Evolutionary conservation across 305 asterid genomes (phyloP).

Genomic region (Fraxinus dipetala): DNA sequence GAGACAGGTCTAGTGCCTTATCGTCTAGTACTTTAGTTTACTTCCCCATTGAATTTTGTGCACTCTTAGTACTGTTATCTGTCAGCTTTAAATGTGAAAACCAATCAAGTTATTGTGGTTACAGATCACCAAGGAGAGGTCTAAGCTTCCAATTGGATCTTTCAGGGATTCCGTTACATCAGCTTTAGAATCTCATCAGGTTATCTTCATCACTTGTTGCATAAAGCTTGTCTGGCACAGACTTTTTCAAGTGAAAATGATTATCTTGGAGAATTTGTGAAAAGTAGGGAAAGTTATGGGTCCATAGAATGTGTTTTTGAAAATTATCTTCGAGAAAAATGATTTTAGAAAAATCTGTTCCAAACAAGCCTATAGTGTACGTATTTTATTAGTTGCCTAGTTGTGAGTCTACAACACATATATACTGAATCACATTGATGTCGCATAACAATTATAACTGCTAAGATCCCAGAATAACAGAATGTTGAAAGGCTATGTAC

Average conservation of each 20-base stretch:
- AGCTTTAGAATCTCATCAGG: slow-evolving; percentile 78
- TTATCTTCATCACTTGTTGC: slow-evolving; percentile 25
- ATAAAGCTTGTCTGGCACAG: not conserved
- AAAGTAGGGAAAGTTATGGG: not conserved
- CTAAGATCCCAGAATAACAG: not conserved
- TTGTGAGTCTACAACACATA: slow-evolving; percentile 1
- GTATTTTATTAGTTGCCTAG: slow-evolving; percentile 5
- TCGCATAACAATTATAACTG: not conserved
- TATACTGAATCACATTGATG: slow-evolving; percentile 9
- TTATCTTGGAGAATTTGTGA: not conserved
- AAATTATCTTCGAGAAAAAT: not conserved
- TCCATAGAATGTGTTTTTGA: not conserved
- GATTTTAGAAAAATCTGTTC: not conserved
- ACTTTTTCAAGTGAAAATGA: not conserved
- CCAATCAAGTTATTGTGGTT: slow-evolving; percentile 16
- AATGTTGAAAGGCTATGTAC: not conserved
- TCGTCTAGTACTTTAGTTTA: slow-evolving; percentile 15
- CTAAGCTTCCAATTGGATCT: slow-evolving; percentile 87
- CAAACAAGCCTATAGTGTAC: not conserved
- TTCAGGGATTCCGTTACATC: slow-evolving; percentile 69
- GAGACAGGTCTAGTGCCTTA: slow-evolving; percentile 53
- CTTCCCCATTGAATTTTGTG: slow-evolving; percentile 2
- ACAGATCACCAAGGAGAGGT: slow-evolving; percentile 64
- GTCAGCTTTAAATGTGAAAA: not conserved
- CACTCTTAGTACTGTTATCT: not conserved